phyloP scores from a whole-genome alignment of 345 rosid species.

The Bruguiera gymnorhiza region DNA sequence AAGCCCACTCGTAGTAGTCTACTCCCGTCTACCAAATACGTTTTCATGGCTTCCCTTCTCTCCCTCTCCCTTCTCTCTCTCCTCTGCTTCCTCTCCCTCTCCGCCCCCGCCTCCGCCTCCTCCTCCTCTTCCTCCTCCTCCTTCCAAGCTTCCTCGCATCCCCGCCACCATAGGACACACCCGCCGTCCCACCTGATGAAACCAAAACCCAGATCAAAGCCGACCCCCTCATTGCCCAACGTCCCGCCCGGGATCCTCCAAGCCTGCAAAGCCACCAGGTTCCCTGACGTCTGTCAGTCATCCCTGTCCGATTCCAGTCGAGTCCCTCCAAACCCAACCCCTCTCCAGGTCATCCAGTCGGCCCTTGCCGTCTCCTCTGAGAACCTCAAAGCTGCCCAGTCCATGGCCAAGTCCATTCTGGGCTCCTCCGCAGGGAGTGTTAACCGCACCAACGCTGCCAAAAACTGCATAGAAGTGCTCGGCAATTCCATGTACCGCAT shows the following conservation, averaged over 20 bases:
- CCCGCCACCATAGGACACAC: background rate
- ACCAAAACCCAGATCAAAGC: background rate
- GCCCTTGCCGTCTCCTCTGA: slow-evolving; percentile 55
- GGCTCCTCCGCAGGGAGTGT: slow-evolving; percentile 46
- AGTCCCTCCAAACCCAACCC: slow-evolving; percentile 34
- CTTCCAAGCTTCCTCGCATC: slow-evolving; percentile 13
- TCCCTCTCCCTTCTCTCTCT: slow-evolving; percentile 18
- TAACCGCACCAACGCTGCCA: slow-evolving; percentile 61
- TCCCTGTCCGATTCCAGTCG: slow-evolving; percentile 35
- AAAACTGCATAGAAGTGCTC: slow-evolving; percentile 55
- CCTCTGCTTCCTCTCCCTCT: slow-evolving; percentile 13
- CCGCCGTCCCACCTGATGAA: background rate
- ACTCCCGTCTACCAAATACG: background rate
- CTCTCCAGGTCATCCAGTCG: slow-evolving; percentile 56
- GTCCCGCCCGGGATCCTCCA: slow-evolving; percentile 23
- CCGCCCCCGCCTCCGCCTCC: slow-evolving; percentile 10
- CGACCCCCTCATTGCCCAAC: background rate
- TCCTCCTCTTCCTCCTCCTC: background rate
- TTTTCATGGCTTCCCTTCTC: slow-evolving; percentile 29
- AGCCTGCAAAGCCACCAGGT: slow-evolving; percentile 68
- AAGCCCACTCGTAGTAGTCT: background rate
- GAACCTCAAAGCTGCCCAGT: slow-evolving; percentile 51
- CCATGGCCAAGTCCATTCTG: slow-evolving; percentile 55
- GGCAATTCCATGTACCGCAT: slow-evolving; percentile 51
- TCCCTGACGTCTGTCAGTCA: slow-evolving; percentile 43